Evolutionary conservation across 257 asterid genomes (phyloP), one percentile per base, ranked within the genome.

Genomic region (Mentha longifolia): DNA sequence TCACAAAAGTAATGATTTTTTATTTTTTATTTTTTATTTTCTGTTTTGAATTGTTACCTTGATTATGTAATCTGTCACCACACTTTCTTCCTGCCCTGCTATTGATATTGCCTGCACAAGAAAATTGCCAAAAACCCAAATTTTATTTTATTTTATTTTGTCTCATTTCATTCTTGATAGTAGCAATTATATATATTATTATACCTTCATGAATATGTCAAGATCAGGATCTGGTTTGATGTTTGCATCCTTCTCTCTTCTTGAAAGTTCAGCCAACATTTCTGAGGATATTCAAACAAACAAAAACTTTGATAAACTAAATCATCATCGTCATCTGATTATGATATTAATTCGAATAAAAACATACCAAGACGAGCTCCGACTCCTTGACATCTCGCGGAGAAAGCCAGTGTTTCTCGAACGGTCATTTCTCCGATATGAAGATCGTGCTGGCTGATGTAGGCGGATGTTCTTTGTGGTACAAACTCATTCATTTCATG

Each of bases 301-400:
- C 42, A 4, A 37, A 37, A 5, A 5, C 42, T 37, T 37, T 37
- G 25, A 22, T 37, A 3, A 37, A 4, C 42, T 1, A 8, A 37
- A 4, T 4, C 42, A 4, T 37, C 3, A 28, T 28, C 31, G 3
- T 28, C 31, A 28, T 25, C 28, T 25, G 28, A 25, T 25, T 25
- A 25, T 41, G 12, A 2, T 10, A 11, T 10, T 42, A 10, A 42
- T 8, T 42, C 8, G 47, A 9, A 42, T 7, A 41, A 41, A 2
- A 17, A 19, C 78, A 35, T 19, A 92, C 98, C 92, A 74, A 88
- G 87, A 71, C 94, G 89, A 67, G 86, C 70, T 35, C 98, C 98
- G 51, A 87, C 91, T 69, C 98, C 98, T 81, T 92, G 98, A 67
- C 97, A 90, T 85, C 96, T 88, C 42, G 97, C 98, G 2, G 96